Percentiles rank a stretch among this genome's conserved stretches.
phyloP scores from a whole-genome alignment of 176 grass and related monocot species.

The Aechmea fasciata region DNA sequence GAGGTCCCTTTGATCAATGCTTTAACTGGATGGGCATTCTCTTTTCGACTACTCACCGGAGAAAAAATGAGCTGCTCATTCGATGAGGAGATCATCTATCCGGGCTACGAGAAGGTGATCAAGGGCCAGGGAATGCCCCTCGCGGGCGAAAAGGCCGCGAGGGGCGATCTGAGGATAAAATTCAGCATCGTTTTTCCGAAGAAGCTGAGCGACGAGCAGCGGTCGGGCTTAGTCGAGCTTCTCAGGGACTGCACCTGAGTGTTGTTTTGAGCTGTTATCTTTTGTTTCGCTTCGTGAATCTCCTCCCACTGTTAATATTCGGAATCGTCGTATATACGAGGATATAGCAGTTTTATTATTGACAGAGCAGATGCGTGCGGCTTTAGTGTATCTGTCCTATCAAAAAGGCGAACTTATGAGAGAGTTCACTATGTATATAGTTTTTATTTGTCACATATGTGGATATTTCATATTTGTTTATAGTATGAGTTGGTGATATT shows the following conservation, averaged over 20 bases:
- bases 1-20: slow-evolving; percentile 77
- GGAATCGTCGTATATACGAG: slow-evolving; percentile 28
- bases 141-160: slow-evolving; percentile 30
- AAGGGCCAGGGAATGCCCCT: slow-evolving; percentile 76
- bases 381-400: too few relatives aligned
- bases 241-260: slow-evolving; percentile 43
- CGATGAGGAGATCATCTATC: slow-evolving; percentile 59
- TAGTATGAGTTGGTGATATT: background rate
- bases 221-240: slow-evolving; percentile 37
- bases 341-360: too few relatives aligned
- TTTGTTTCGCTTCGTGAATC: slow-evolving; percentile 29
- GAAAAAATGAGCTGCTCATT: slow-evolving; percentile 70
- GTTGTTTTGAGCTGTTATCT: background rate
- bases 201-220: slow-evolving; percentile 48
- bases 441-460: background rate
- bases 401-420: background rate
- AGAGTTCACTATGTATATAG: background rate
- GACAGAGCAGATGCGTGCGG: too few relatives aligned
- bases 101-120: slow-evolving; percentile 64
- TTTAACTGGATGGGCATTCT: slow-evolving; percentile 79
- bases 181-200: slow-evolving; percentile 66
- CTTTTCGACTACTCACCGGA: slow-evolving; percentile 54
- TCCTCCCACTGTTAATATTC: slow-evolving; percentile 47
- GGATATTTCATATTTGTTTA: background rate
- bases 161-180: slow-evolving; percentile 64